phyloP scores from a whole-genome alignment of 1,284 basidiomycete species.

The Takashimella tepidaria region DNA sequence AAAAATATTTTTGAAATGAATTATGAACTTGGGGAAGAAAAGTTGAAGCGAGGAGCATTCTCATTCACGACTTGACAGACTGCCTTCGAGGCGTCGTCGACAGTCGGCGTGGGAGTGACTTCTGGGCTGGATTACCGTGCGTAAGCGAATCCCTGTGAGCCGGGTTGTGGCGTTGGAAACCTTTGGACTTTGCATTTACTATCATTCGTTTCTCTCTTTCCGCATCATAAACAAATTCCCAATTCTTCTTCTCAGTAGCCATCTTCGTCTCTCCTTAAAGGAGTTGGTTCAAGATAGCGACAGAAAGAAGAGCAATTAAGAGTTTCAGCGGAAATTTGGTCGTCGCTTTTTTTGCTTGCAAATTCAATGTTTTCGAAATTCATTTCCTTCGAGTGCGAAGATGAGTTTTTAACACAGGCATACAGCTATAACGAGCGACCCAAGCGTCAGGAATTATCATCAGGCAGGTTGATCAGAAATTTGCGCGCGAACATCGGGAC shows the following conservation, averaged over 20 bases:
- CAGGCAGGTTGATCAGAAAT: neutral
- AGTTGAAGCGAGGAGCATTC: neutral
- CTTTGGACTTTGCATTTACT: neutral
- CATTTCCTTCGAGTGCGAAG: conserved; percentile 10
- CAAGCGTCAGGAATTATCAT: neutral
- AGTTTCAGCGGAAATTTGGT: too few relatives aligned
- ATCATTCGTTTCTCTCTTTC: neutral
- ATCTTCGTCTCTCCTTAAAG: neutral
- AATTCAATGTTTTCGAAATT: conserved; percentile 6
- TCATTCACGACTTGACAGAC: neutral
- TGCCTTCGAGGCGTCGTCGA: neutral
- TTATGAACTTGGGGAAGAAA: neutral
- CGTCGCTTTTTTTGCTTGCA: too few relatives aligned
- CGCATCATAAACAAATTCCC: neutral
- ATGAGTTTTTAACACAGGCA: conserved; percentile 21
- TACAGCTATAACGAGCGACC: conserved; percentile 1
- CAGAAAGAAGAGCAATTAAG: too few relatives aligned
- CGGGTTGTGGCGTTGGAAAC: conserved; percentile 24
- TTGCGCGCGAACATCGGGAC: neutral
- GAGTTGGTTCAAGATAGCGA: neutral
- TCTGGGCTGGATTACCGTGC: conserved; percentile 5
- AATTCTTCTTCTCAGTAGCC: neutral
- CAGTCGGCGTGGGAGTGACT: neutral
- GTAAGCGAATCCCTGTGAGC: conserved; percentile 18
- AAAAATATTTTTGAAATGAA: too few relatives aligned